phyloP scores from a whole-genome alignment of 2,329 filamentous ascomycete species.

The Simplicillium sp. region DNA sequence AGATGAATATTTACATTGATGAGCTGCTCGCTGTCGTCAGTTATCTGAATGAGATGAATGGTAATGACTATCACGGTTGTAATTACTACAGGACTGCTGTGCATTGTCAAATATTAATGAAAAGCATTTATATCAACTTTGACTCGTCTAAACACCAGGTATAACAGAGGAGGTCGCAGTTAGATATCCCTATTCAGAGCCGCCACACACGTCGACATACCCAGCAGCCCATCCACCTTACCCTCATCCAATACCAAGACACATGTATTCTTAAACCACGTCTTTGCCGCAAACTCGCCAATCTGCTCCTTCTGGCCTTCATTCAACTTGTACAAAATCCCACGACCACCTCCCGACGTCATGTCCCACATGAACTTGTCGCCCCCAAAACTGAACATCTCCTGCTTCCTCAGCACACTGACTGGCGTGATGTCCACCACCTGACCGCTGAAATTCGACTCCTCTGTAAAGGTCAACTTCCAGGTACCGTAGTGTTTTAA shows the following conservation, averaged over 20 bases:
- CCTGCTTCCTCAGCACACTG: not conserved
- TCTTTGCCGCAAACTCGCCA: conserved; percentile 1
- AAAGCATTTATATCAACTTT: too few relatives aligned
- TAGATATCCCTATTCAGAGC: not conserved
- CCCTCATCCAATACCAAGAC: not conserved
- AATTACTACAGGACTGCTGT: too few relatives aligned
- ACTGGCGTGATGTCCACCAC: not conserved
- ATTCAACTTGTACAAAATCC: not conserved
- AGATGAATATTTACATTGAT: not conserved
- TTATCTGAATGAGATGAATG: too few relatives aligned
- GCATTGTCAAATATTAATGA: too few relatives aligned
- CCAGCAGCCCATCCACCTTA: not conserved
- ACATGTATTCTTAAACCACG: conserved; percentile 1
- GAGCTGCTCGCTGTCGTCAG: too few relatives aligned
- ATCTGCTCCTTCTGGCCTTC: not conserved
- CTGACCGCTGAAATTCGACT: not conserved
- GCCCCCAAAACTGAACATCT: not conserved
- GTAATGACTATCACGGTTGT: too few relatives aligned
- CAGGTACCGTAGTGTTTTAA: not conserved
- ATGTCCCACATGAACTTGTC: not conserved
- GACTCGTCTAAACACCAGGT: too few relatives aligned
- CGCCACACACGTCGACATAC: not conserved
- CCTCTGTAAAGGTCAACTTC: not conserved
- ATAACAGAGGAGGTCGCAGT: too few relatives aligned
- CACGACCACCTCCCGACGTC: not conserved